A percentile compares a stretch with the other conserved stretches of the same genome.
Evolutionary conservation across 768 basidiomycete species (phyloP).

Genomic region (Tulasnella sp.): DNA sequence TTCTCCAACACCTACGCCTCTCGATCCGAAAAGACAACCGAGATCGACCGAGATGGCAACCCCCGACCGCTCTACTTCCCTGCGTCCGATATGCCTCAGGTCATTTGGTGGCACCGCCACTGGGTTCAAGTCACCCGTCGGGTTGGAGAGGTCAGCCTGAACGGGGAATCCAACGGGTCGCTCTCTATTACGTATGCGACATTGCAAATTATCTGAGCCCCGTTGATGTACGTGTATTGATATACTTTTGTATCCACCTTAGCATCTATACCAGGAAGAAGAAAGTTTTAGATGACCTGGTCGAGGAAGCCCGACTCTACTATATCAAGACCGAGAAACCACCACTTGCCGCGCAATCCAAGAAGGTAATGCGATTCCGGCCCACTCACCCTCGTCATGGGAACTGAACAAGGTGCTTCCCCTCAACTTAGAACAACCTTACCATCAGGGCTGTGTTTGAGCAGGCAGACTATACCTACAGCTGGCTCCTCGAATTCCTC

Average conservation of each 20-base stretch:
- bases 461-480: slow-evolving; percentile 10
- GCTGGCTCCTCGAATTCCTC: slow-evolving; percentile 12
- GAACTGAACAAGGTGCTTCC: neutral
- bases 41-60: neutral
- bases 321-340: slow-evolving; percentile 9
- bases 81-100: slow-evolving; percentile 10
- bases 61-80: slow-evolving; percentile 12
- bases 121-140: slow-evolving; percentile 9
- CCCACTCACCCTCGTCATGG: neutral
- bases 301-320: slow-evolving; percentile 8
- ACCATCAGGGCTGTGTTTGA: slow-evolving; percentile 3
- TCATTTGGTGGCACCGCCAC: slow-evolving; percentile 6
- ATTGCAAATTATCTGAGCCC: neutral
- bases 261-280: slow-evolving; percentile 13
- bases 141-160: neutral
- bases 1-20: neutral
- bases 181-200: slow-evolving; percentile 7
- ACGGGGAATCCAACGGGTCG: slow-evolving; percentile 1
- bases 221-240: neutral
- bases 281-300: slow-evolving; percentile 11
- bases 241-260: neutral
- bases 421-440: neutral
- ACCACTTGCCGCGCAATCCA: slow-evolving; percentile 10
- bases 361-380: neutral
- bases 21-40: neutral